Conservation (phyloP, 257 asterid genomes). For the Anisodus acutangulus region DNA sequence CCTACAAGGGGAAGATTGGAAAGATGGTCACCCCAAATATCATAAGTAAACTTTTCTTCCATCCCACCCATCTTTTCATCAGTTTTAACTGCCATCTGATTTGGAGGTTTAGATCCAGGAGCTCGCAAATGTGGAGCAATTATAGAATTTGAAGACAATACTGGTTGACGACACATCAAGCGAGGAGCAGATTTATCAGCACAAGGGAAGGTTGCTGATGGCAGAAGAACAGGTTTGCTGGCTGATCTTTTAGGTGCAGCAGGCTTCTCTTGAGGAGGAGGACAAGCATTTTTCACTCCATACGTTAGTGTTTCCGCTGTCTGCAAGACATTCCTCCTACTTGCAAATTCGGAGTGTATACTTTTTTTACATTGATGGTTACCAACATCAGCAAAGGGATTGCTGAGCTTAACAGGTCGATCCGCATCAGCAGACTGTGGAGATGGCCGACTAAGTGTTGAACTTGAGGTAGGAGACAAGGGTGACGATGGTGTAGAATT, state of each 20-base stretch:
- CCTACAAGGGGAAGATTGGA: constrained; percentile 52
- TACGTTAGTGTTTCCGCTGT: constrained; percentile 36
- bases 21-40: constrained; percentile 93
- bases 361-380: constrained; percentile 36
- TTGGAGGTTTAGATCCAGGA: constrained; percentile 65
- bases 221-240: constrained; percentile 55
- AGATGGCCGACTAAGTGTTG: constrained; percentile 53
- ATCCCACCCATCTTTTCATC: constrained; percentile 38
- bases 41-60: constrained; percentile 64
- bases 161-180: constrained; percentile 47
- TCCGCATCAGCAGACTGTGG: constrained; percentile 46
- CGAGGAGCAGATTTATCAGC: constrained; percentile 45
- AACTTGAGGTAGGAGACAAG: constrained; percentile 61
- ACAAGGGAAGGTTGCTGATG: constrained; percentile 69
- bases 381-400: constrained; percentile 38
- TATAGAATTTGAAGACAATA: constrained; percentile 52
- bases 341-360: constrained; percentile 36
- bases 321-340: constrained; percentile 38
- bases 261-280: constrained; percentile 47
- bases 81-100: constrained; percentile 37
- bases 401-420: constrained; percentile 42
- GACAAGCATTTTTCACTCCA: constrained; percentile 32
- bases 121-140: constrained; percentile 77
- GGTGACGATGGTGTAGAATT: constrained; percentile 93
- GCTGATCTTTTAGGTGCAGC: constrained; percentile 37